Conservation (phyloP, 805 yeast genomes). For the Metschnikowia corniflorae region DNA sequence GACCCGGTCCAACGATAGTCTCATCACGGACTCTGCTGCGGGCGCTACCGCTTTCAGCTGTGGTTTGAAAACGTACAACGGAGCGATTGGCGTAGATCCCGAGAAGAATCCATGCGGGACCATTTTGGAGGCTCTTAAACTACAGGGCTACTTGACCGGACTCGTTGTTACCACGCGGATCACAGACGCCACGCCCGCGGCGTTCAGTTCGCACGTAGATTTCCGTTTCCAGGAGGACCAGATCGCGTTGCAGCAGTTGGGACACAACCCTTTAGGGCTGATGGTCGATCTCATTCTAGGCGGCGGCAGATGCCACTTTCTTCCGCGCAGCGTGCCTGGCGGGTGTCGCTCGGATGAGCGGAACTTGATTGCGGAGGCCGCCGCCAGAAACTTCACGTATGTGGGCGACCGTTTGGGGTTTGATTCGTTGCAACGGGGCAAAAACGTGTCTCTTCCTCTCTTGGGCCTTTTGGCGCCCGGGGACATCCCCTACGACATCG, state of each 20-base stretch:
- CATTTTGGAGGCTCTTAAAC: conserved; percentile 79
- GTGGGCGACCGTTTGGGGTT: conserved; percentile 58
- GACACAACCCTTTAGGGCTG: conserved; percentile 74
- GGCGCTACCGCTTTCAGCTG: conserved; percentile 95
- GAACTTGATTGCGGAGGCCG: conserved; percentile 65
- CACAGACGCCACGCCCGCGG: conserved; percentile 95
- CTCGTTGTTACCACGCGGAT: conserved; percentile 88
- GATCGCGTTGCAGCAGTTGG: conserved; percentile 86
- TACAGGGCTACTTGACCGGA: conserved; percentile 79
- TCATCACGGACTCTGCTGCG: conserved; percentile 93
- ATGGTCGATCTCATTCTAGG: conserved; percentile 83
- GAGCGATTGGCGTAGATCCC: conserved; percentile 85
- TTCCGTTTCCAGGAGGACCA: conserved; percentile 74
- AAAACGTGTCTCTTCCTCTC: conserved; percentile 69
- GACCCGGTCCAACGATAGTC: conserved; percentile 71
- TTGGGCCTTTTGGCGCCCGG: conserved; percentile 69
- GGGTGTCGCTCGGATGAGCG: conserved; percentile 71
- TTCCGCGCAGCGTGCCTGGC: conserved; percentile 48
- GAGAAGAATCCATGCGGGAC: conserved; percentile 78
- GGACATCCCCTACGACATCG: conserved; percentile 84
- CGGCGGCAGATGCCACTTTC: conserved; percentile 86
- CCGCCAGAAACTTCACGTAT: conserved; percentile 51
- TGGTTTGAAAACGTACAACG: conserved; percentile 78
- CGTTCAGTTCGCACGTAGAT: conserved; percentile 78
- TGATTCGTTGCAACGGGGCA: conserved; percentile 51